phyloP scores from a whole-genome alignment of 352 stramenopile genomes.

The Nothophytophthora sp. region DNA sequence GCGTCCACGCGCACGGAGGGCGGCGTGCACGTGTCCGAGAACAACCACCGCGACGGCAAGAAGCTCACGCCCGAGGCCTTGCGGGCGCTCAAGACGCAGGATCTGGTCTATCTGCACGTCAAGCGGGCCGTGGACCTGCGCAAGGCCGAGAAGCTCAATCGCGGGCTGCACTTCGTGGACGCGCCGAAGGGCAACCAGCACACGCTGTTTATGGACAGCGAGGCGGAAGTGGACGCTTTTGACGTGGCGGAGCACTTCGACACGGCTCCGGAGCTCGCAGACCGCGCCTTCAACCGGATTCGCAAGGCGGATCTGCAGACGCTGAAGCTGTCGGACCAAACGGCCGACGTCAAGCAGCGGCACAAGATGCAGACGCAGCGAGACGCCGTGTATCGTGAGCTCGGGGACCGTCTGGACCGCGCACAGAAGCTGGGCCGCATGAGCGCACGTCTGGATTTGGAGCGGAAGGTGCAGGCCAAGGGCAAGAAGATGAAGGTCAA shows the following conservation, averaged over 20 bases:
- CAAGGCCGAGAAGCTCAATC: constrained; percentile 80
- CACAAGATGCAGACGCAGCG: constrained; percentile 64
- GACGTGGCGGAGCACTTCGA: constrained; percentile 93
- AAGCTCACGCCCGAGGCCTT: constrained; percentile 81
- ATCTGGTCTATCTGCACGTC: constrained; percentile 95
- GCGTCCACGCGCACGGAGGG: constrained; percentile 74
- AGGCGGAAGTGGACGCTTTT: constrained; percentile 81
- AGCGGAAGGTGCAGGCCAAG: constrained; percentile 85
- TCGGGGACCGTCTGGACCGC: constrained; percentile 68
- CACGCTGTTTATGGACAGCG: constrained; percentile 93
- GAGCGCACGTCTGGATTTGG: constrained; percentile 75
- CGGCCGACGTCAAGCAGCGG: constrained; percentile 38
- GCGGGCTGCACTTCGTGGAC: constrained; percentile 80
- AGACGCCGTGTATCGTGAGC: constrained; percentile 65
- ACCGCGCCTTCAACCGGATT: constrained; percentile 76
- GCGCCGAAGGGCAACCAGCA: constrained; percentile 88
- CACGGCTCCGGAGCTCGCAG: constrained; percentile 70
- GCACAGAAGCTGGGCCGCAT: constrained; percentile 73
- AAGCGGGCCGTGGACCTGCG: constrained; percentile 75
- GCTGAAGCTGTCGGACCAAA: constrained; percentile 28
- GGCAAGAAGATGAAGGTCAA: constrained; percentile 85
- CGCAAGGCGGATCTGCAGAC: constrained; percentile 62
- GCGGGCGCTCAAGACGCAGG: constrained; percentile 95
- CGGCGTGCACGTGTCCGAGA: constrained; percentile 77
- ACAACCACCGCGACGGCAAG: constrained; percentile 53